A percentile compares a stretch with the other conserved stretches of the same genome.
Evolutionary conservation across 108 stramenopile species (phyloP).

Genomic region (Nannochloropsis granulata): DNA sequence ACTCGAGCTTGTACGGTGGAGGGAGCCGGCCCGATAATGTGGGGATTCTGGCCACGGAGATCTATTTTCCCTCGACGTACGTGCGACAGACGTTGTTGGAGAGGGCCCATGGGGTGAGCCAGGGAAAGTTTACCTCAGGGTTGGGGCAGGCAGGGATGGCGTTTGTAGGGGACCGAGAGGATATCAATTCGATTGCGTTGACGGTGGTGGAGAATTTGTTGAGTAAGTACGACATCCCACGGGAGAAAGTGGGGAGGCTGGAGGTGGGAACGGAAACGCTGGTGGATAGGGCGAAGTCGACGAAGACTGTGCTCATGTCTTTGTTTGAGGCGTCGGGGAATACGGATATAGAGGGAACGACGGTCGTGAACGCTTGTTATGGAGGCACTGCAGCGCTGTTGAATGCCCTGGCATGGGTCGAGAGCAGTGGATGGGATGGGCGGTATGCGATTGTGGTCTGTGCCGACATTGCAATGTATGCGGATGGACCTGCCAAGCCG

Average conservation of each 20-base stretch:
- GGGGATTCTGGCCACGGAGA: conserved; percentile 85
- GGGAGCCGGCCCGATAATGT: conserved; percentile 50
- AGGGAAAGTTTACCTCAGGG: conserved; percentile 82
- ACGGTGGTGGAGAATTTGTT: conserved; percentile 77
- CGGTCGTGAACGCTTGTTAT: conserved; percentile 92
- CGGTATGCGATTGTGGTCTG: conserved; percentile 89
- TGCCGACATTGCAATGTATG: conserved; percentile 61
- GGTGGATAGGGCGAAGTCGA: conserved; percentile 87
- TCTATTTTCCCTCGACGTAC: conserved; percentile 86
- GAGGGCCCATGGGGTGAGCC: conserved; percentile 59
- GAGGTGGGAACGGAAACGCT: conserved; percentile 89
- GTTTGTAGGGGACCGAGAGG: conserved; percentile 60
- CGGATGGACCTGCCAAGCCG: conserved; percentile 72
- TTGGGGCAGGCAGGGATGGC: conserved; percentile 89
- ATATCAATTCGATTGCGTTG: conserved; percentile 77
- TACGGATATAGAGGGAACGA: conserved; percentile 85
- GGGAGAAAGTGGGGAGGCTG: conserved; percentile 52
- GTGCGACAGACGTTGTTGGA: conserved; percentile 73
- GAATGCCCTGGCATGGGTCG: conserved; percentile 79
- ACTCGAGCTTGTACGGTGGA: background rate
- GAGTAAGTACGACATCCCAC: conserved; percentile 81
- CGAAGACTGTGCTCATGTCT: conserved; percentile 86
- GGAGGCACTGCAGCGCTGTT: conserved; percentile 91
- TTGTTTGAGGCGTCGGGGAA: conserved; percentile 58
- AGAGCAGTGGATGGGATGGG: conserved; percentile 78